Percentiles rank a stretch among this genome's conserved stretches.
These are phyloP conservation scores for Fistulifera pelliculosa DNA, from an alignment of 108 stramenopile species.

Conservation along the genomic window DNA sequence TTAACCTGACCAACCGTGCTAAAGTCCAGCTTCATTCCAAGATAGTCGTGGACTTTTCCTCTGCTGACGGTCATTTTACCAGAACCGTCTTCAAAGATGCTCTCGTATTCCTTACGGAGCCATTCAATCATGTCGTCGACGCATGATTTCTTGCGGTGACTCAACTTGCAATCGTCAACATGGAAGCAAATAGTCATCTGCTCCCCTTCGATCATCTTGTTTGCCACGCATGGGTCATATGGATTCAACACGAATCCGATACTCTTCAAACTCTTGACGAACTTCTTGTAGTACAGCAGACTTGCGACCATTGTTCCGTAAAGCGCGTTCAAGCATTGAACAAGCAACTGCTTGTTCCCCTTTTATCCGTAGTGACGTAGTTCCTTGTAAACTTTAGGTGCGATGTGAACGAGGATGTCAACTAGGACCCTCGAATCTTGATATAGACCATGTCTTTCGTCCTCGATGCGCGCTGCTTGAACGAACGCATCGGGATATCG, in stretches of 20 bases:
- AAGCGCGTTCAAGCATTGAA: constrained; percentile 16
- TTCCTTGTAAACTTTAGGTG: constrained; percentile 12
- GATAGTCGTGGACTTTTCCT: constrained; percentile 30
- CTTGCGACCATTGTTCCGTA: constrained; percentile 27
- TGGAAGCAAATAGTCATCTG: constrained; percentile 30
- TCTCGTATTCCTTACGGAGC: constrained; percentile 4
- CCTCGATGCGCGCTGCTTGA: no score
- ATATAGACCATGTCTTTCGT: no score
- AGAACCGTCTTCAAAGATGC: no score
- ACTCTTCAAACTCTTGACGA: neutral
- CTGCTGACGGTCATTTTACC: constrained; percentile 7
- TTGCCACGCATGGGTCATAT: constrained; percentile 36
- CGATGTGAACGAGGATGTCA: no score
- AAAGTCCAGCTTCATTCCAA: constrained; percentile 40
- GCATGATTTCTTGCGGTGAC: neutral
- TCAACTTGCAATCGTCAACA: constrained; percentile 24
- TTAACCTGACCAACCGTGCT: constrained; percentile 8
- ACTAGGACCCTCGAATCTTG: no score
- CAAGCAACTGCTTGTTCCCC: constrained; percentile 20
- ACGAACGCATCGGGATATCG: no score
- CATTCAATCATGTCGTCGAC: constrained; percentile 4
- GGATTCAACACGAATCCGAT: constrained; percentile 29
- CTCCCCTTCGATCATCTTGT: constrained; percentile 25
- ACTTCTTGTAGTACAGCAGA: constrained; percentile 18
- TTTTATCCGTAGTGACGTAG: no score